Evolutionary conservation across 805 yeast genomes (phyloP).

Genomic region (Kluyveromyces wickerhamii): DNA sequence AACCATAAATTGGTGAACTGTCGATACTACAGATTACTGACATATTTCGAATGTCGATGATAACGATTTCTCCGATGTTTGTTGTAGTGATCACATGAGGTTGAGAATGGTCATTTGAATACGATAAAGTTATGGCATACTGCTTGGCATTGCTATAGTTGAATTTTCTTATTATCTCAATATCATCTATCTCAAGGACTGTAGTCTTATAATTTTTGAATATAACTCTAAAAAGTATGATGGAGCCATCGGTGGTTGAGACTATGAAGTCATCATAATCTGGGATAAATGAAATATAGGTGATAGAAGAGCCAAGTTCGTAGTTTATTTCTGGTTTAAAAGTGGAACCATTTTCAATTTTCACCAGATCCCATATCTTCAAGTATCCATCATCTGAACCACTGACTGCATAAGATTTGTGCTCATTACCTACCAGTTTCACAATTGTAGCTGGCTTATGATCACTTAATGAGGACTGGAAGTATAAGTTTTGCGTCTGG

Average conservation of each 20-base stretch:
- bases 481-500: conserved; percentile 32
- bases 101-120: conserved; percentile 33
- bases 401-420: conserved; percentile 59
- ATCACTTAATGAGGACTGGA: conserved; percentile 59
- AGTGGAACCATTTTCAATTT: conserved; percentile 54
- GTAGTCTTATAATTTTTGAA: conserved; percentile 16
- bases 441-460: conserved; percentile 49
- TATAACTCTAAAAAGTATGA: conserved; percentile 33
- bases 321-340: conserved; percentile 41
- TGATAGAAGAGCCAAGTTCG: conserved; percentile 43
- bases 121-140: conserved; percentile 38
- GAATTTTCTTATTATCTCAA: conserved; percentile 20
- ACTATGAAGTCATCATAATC: conserved; percentile 54
- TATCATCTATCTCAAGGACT: conserved; percentile 8
- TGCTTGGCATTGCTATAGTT: conserved; percentile 28
- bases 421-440: conserved; percentile 50
- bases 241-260: conserved; percentile 31
- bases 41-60: conserved; percentile 55
- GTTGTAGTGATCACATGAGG: conserved; percentile 46
- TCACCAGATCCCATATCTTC: conserved; percentile 68
- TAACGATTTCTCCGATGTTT: conserved; percentile 41
- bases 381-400: conserved; percentile 71
- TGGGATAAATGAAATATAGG: conserved; percentile 42
- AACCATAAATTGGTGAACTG: conserved; percentile 59
- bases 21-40: conserved; percentile 34